Evolutionary conservation across 2,329 filamentous ascomycete genomes (phyloP).

Genomic region (Huntiella omanensis): DNA sequence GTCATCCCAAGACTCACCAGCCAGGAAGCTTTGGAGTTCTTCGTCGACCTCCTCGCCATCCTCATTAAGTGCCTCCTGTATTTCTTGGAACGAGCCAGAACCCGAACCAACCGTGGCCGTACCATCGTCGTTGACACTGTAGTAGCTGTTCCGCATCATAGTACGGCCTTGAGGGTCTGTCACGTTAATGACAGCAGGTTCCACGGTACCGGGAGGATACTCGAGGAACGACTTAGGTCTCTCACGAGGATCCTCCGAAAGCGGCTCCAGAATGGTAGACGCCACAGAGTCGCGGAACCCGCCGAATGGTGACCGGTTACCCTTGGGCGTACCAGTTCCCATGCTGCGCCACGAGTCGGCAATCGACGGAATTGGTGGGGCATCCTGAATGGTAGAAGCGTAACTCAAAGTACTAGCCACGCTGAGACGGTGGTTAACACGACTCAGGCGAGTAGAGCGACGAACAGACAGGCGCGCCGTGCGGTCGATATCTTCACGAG

Average conservation of each 20-base stretch:
- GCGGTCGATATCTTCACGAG: slow-evolving; percentile 84
- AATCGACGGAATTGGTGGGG: slow-evolving; percentile 86
- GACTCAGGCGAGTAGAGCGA: slow-evolving; percentile 75
- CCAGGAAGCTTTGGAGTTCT: slow-evolving; percentile 74
- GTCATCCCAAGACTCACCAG: slow-evolving; percentile 86
- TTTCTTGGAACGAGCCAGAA: slow-evolving; percentile 59
- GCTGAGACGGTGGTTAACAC: slow-evolving; percentile 80
- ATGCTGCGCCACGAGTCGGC: slow-evolving; percentile 72
- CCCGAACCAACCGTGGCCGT: slow-evolving; percentile 24
- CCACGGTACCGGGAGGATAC: slow-evolving; percentile 56
- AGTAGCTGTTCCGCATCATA: slow-evolving; percentile 53
- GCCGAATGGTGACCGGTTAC: slow-evolving; percentile 28
- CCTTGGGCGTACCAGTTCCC: slow-evolving; percentile 2
- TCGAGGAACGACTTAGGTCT: slow-evolving; percentile 84
- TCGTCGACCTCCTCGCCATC: slow-evolving; percentile 86
- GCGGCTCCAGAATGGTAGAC: slow-evolving; percentile 71
- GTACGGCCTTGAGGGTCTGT: slow-evolving; percentile 60
- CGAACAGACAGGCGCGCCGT: slow-evolving; percentile 86
- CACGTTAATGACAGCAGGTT: slow-evolving; percentile 46
- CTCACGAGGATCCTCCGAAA: slow-evolving; percentile 84
- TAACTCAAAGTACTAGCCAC: slow-evolving; percentile 88
- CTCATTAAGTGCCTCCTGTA: slow-evolving; percentile 69
- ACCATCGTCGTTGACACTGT: slow-evolving; percentile 49
- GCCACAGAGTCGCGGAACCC: slow-evolving; percentile 73
- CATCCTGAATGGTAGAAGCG: slow-evolving; percentile 79